Evolutionary conservation across 352 stramenopile species (phyloP).

Genomic region (Globisporangium lucens): DNA sequence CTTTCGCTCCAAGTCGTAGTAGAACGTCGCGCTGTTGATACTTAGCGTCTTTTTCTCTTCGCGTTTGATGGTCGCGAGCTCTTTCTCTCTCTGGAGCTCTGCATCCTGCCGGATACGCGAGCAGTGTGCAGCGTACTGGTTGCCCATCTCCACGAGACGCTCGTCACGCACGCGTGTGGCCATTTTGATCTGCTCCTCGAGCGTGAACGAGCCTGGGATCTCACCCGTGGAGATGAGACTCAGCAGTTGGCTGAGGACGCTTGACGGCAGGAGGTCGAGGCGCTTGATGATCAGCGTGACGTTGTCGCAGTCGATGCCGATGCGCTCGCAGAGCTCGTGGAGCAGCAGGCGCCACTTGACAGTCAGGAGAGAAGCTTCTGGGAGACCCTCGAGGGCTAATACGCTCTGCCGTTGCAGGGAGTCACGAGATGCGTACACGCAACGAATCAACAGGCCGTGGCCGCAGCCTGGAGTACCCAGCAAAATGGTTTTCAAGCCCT

Average conservation of each 20-base stretch:
- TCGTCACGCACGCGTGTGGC: constrained; percentile 62
- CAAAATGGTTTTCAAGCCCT: constrained; percentile 40
- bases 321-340: constrained; percentile 42
- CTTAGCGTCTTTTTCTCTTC: constrained; percentile 34
- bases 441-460: constrained; percentile 38
- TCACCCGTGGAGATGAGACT: constrained; percentile 54
- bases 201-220: constrained; percentile 48
- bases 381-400: constrained; percentile 29
- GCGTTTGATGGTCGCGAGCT: constrained; percentile 21
- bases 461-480: constrained; percentile 28
- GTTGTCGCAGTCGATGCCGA: constrained; percentile 51
- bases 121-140: constrained; percentile 26
- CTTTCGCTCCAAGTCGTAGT: constrained; percentile 38
- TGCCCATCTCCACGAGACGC: constrained; percentile 49
- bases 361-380: constrained; percentile 14
- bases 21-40: constrained; percentile 19
- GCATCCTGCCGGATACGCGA: constrained; percentile 31
- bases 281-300: constrained; percentile 60
- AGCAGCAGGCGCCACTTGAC: constrained; percentile 44
- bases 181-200: constrained; percentile 68
- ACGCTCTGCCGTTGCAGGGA: constrained; percentile 21
- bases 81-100: constrained; percentile 28
- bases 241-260: constrained; percentile 42
- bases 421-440: constrained; percentile 23
- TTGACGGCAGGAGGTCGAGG: constrained; percentile 32